A percentile compares a stretch with the other conserved stretches of the same genome.
Evolutionary conservation across 495 filamentous ascomycete genomes (phyloP).

Genomic region (Viridothelium virens): DNA sequence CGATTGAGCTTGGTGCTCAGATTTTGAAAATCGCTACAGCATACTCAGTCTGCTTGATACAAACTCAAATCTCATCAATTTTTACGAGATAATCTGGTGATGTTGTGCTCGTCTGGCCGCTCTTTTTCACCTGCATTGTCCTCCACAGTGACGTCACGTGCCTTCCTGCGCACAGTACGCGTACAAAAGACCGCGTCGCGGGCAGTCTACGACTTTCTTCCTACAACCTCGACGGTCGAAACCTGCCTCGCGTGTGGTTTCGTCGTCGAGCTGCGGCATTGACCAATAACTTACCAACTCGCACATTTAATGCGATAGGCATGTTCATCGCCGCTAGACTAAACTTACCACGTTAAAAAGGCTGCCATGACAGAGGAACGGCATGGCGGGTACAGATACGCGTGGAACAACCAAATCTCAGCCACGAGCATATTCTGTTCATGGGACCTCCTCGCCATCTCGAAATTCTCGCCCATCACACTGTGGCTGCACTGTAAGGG

Average conservation of each 20-base stretch:
- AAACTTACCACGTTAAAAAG: constrained; percentile 2
- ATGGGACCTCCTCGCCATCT: too few species aligned
- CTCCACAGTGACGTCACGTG: neutral
- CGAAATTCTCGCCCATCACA: too few species aligned
- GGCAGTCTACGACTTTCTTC: neutral
- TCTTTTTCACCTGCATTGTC: too few species aligned
- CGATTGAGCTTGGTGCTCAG: neutral
- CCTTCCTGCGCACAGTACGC: neutral
- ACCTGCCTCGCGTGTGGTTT: neutral
- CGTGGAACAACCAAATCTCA: neutral
- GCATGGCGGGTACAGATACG: constrained; percentile 11
- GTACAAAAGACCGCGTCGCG: too few species aligned
- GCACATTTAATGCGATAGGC: neutral
- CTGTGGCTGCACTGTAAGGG: too few species aligned
- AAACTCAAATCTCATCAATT: too few species aligned
- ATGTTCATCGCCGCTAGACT: neutral
- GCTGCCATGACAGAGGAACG: neutral
- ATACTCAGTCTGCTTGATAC: neutral
- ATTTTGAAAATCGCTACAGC: neutral
- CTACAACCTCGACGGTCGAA: neutral
- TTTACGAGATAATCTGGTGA: too few species aligned
- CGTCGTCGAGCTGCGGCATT: neutral
- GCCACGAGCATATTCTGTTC: too few species aligned
- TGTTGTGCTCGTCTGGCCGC: too few species aligned
- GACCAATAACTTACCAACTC: neutral